Evolutionary conservation across 805 yeast genomes (phyloP).

Genomic region (Candida pini): DNA sequence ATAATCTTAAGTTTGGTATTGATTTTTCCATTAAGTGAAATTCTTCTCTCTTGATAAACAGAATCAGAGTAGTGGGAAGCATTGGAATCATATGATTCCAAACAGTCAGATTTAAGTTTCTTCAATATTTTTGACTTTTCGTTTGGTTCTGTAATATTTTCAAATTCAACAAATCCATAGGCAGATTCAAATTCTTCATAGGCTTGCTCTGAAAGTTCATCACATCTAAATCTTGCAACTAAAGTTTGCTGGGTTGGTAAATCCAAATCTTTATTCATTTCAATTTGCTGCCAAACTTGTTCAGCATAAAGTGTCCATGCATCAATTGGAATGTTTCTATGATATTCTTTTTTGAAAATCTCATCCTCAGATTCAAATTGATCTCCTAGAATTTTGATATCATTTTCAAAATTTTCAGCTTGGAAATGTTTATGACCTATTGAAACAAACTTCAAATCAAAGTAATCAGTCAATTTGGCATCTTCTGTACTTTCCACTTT

Average conservation of each 20-base stretch:
- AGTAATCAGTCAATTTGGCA: constrained; percentile 63
- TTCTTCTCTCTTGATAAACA: constrained; percentile 64
- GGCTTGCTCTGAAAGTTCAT: constrained; percentile 65
- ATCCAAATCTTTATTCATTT: constrained; percentile 87
- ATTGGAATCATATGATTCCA: constrained; percentile 53
- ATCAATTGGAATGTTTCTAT: constrained; percentile 84
- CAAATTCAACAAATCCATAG: constrained; percentile 24
- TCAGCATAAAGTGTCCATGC: constrained; percentile 94
- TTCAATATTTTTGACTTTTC: constrained; percentile 39
- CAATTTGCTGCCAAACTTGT: constrained; percentile 92
- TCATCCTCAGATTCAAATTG: constrained; percentile 38
- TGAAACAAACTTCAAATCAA: constrained; percentile 77
- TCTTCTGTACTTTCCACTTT: constrained; percentile 64
- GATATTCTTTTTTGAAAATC: constrained; percentile 66
- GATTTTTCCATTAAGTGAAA: constrained; percentile 41
- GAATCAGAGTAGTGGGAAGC: constrained; percentile 71
- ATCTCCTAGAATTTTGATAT: constrained; percentile 59
- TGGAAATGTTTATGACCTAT: constrained; percentile 83
- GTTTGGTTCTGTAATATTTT: constrained; percentile 22
- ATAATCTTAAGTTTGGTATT: constrained; percentile 40
- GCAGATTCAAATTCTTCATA: constrained; percentile 37
- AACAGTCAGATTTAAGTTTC: constrained; percentile 38
- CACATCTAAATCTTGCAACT: constrained; percentile 92
- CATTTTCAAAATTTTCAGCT: constrained; percentile 59
- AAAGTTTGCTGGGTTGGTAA: constrained; percentile 94